Evolutionary conservation across 371 early-diverging fungal genomes (phyloP).

Genomic region (Mortierella sp.): DNA sequence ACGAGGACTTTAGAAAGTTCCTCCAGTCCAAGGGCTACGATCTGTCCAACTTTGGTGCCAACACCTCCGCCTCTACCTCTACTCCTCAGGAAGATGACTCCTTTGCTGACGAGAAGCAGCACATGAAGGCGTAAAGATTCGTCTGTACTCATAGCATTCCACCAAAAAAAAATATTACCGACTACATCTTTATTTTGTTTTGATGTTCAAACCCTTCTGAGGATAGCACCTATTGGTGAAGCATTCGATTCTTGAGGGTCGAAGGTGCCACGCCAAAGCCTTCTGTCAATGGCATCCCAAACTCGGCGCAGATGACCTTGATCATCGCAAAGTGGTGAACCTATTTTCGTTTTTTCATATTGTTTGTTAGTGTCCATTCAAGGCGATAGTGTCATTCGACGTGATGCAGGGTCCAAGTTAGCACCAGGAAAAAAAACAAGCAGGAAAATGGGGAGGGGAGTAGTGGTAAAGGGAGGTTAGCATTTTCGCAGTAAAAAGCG

Average conservation of each 20-base stretch:
- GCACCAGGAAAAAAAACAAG: not conserved
- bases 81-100: not conserved
- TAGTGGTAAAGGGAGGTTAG: not conserved
- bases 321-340: constrained; percentile 71
- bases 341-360: constrained; percentile 5
- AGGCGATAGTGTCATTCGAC: not conserved
- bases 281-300: constrained; percentile 55
- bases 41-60: constrained; percentile 55
- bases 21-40: constrained; percentile 66
- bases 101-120: constrained; percentile 14
- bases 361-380: too few species aligned
- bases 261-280: constrained; percentile 70
- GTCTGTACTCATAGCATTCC: not conserved
- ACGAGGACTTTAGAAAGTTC: constrained; percentile 63
- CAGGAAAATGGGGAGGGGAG: not conserved
- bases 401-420: not conserved
- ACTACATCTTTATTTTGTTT: not conserved
- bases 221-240: not conserved
- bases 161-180: not conserved
- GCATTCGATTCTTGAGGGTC: constrained; percentile 42
- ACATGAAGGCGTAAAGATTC: not conserved
- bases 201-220: not conserved
- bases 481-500: not conserved
- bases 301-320: constrained; percentile 68
- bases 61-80: too few species aligned